A percentile compares a stretch with the other conserved stretches of the same genome.
Evolutionary conservation across 768 basidiomycete genomes (phyloP).

Genomic region (Leccinum uliginosum): DNA sequence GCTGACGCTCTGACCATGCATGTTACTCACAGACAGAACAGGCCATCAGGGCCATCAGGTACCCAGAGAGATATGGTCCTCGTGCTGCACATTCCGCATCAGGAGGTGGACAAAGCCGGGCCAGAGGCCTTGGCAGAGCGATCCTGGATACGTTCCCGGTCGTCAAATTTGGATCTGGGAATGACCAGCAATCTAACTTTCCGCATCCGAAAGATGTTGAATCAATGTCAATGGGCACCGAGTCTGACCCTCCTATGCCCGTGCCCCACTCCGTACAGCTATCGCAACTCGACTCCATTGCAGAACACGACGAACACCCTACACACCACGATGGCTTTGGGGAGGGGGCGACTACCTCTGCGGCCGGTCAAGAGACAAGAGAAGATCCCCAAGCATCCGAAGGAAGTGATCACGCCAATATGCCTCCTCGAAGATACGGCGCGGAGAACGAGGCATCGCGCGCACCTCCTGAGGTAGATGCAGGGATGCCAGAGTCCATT

Average conservation of each 20-base stretch:
- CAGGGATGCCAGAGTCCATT: constrained; percentile 59
- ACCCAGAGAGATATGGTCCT: constrained; percentile 91
- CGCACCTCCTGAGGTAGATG: constrained; percentile 25
- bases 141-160: constrained; percentile 95
- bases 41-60: constrained; percentile 80
- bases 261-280: constrained; percentile 11
- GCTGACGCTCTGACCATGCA: neutral
- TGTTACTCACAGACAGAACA: constrained; percentile 24
- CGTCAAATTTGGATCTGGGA: constrained; percentile 67
- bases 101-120: constrained; percentile 55
- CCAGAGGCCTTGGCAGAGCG: constrained; percentile 83
- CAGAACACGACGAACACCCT: neutral
- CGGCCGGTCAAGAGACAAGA: neutral
- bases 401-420: constrained; percentile 6
- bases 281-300: neutral
- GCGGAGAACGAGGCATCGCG: neutral
- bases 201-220: constrained; percentile 32
- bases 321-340: neutral
- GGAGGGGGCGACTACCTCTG: neutral
- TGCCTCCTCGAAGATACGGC: neutral
- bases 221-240: constrained; percentile 4
- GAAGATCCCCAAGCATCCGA: constrained; percentile 2
- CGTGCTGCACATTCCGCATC: constrained; percentile 37
- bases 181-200: constrained; percentile 9
- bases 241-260: neutral